Evolutionary conservation across 2,329 filamentous ascomycete species (phyloP).

Genomic region (Fusarium tjaetaba): DNA sequence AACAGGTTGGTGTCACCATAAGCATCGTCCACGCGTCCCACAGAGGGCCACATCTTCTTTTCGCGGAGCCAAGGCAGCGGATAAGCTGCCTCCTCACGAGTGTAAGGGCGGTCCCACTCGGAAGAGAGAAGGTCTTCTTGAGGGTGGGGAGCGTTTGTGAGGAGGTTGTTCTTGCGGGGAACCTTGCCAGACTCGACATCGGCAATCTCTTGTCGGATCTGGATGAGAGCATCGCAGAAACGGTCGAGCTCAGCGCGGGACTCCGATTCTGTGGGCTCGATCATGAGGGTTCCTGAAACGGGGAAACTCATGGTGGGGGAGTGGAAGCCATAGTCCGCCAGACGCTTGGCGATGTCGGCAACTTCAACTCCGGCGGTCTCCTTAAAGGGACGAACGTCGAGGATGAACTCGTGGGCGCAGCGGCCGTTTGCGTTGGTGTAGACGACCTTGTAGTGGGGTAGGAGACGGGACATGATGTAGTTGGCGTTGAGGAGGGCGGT

Average conservation of each 20-base stretch:
- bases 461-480: conserved; percentile 90
- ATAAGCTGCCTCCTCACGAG: conserved; percentile 84
- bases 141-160: conserved; percentile 90
- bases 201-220: conserved; percentile 84
- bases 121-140: conserved; percentile 79
- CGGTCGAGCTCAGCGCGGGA: conserved; percentile 91
- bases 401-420: conserved; percentile 97
- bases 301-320: conserved; percentile 98
- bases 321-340: conserved; percentile 98
- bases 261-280: conserved; percentile 95
- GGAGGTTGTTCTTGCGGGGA: conserved; percentile 80
- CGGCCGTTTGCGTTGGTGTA: conserved; percentile 91
- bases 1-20: conserved; percentile 94
- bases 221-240: conserved; percentile 89
- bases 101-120: conserved; percentile 83
- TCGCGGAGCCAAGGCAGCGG: conserved; percentile 83
- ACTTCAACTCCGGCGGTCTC: conserved; percentile 85
- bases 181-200: conserved; percentile 83
- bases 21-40: conserved; percentile 87
- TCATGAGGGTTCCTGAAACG: conserved; percentile 95
- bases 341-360: conserved; percentile 93
- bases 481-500: conserved; percentile 94
- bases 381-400: conserved; percentile 87
- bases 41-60: conserved; percentile 98
- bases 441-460: conserved; percentile 87